Evolutionary conservation across 768 basidiomycete species (phyloP).

Genomic region (Botryobasidium botryosum): DNA sequence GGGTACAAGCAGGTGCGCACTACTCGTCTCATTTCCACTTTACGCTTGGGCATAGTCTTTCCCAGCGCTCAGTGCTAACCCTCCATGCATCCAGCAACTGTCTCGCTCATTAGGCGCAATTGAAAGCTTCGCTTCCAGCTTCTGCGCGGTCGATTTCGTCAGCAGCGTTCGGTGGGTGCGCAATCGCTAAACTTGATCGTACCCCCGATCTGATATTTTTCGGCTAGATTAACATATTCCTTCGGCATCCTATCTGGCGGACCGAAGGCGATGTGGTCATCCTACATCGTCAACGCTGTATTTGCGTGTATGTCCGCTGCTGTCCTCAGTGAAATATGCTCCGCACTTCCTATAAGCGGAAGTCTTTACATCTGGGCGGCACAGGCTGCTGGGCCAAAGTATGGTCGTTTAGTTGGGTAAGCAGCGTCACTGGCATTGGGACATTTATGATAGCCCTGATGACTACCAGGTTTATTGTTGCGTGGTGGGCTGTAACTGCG

Average conservation of each 20-base stretch:
- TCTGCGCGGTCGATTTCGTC: conserved; percentile 17
- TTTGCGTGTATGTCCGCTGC: conserved; percentile 17
- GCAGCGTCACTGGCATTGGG: neutral
- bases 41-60: too few relatives aligned
- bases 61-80: neutral
- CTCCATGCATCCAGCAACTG: conserved; percentile 10
- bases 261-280: conserved; percentile 12
- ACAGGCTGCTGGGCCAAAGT: conserved; percentile 18
- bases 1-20: neutral
- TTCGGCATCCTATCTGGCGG: conserved; percentile 16
- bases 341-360: conserved; percentile 17
- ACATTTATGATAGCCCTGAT: neutral
- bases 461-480: conserved; percentile 13
- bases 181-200: neutral
- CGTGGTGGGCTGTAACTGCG: conserved; percentile 18
- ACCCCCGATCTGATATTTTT: neutral
- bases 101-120: conserved; percentile 15
- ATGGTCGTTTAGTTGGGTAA: conserved; percentile 16
- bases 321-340: conserved; percentile 20
- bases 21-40: neutral
- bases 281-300: conserved; percentile 11
- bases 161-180: conserved; percentile 5
- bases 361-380: conserved; percentile 23
- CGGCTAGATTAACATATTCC: neutral
- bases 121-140: conserved; percentile 15